Conservation (phyloP, 164 flowering plant species). For the Nymphaea thermarum region DNA sequence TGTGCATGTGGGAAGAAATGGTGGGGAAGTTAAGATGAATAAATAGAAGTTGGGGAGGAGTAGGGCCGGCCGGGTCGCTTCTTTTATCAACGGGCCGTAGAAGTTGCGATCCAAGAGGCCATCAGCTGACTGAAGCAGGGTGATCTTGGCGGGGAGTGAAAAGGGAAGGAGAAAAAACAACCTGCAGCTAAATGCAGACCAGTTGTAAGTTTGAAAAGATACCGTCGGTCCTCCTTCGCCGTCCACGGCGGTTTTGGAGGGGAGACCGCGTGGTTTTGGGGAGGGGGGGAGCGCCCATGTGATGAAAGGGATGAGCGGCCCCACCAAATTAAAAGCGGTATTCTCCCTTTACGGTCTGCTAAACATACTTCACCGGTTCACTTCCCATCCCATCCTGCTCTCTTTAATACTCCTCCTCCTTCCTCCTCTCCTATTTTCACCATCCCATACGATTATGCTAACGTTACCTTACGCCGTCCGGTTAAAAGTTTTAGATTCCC, state of each 20-base stretch:
- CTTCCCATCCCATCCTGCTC: no score
- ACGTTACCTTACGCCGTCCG: no score
- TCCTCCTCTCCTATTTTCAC: no score
- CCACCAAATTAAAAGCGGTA: not conserved
- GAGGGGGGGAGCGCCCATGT: not conserved
- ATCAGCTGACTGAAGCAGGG: constrained; percentile 13
- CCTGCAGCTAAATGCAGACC: constrained; percentile 8
- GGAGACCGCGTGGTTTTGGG: constrained; percentile 24
- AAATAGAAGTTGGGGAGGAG: constrained; percentile 24
- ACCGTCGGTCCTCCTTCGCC: not conserved
- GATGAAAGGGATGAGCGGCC: not conserved
- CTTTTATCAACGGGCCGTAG: no score
- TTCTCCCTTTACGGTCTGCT: no score
- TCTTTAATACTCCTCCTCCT: no score
- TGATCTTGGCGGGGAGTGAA: not conserved
- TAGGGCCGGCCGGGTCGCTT: constrained; percentile 1
- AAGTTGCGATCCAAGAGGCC: not conserved
- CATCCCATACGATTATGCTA: no score
- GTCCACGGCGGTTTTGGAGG: constrained; percentile 6
- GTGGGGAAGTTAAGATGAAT: constrained; percentile 13
- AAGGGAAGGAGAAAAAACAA: not conserved
- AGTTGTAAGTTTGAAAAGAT: constrained; percentile 5
- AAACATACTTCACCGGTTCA: no score
- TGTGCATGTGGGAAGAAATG: constrained; percentile 5
- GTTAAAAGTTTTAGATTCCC: no score